Evolutionary conservation across 2,329 filamentous ascomycete species (phyloP), one percentile per base, ranked within the genome.

Genomic region (Volutella citrinella): DNA sequence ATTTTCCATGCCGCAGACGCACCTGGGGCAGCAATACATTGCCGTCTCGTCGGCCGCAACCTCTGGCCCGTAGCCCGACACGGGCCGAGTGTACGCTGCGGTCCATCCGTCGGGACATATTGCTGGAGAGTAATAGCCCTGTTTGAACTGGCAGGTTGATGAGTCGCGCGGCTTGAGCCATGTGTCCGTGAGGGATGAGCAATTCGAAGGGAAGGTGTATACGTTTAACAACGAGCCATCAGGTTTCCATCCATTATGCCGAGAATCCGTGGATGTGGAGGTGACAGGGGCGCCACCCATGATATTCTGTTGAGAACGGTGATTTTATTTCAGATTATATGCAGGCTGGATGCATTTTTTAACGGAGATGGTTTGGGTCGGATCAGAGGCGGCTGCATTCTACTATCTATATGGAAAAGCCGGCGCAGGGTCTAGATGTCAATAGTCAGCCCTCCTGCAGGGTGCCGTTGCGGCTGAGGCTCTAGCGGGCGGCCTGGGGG

Each of bases 11-110:
- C 17, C 7, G 7, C 8, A 13, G n/a, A 27, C 30, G 13, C 16
- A 15, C 30, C 30, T 32, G 12, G 30, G 30, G 17, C 30, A 32
- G 17, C 30, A 32, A 21, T 32, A 32, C 30, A 32, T 32, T 27
- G 22, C 30, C 10, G 30, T 32, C 10, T 32, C 30, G 16, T 20
- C 30, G 14, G 23, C 17, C 21, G 26, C 30, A 10, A 19, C 30
- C 12, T 22, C 22, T 6, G 30, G 30, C n/a, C 30, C 30, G 4
- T 5, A 10, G 13, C 18, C 19, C 7, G 20, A 16, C 7, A 27
- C 16, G 11, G 13, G 14, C 10, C 29, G 29, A 31, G 29, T 31
- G 19, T 31, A 31, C 7, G 29, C 29, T 6, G 20, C 29, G 10
- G 29, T 31, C 29, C 29, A 31, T 17, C 29, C 29, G 19, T 31